Base-by-base conservation (phyloP, 1,139 yeast species). In the Pichia sp. region DNA sequence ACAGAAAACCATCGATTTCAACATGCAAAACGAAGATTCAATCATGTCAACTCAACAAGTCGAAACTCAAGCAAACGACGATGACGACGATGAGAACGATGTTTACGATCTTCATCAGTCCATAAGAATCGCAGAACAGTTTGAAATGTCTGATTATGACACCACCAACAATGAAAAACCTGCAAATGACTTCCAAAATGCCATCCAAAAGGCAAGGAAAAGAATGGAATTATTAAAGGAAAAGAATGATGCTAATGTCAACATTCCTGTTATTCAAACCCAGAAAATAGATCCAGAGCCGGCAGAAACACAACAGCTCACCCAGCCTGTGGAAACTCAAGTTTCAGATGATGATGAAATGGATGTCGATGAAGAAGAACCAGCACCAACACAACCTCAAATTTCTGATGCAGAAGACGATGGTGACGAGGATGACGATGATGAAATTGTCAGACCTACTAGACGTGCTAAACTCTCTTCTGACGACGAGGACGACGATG, bases 51-150 rank as follows among this genome's bases (percentile, higher is more conserved):
- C n/a, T n/a, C n/a, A n/a, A n/a, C n/a, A n/a, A n/a, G n/a, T n/a
- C n/a, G n/a, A n/a, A n/a, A n/a, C n/a, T n/a, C n/a, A n/a, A n/a
- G n/a, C n/a, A n/a, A n/a, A n/a, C n/a, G 33, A 19, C 11, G 34
- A 28, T 24, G 19, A 31, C 8, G 38, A 43, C 33, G n/a, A 18
- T 31, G 37, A 34, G n/a, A n/a, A 45, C 20, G 51, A 48, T 32
- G 45, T 44, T 15, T 48, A 48, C 34, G 42, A 42, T 18, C 12
- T 40, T 4, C 53, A 47, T 31, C 51, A 47, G 15, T 45, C 46
- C 4, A 47, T 34, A 34, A 7, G 40, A 8, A 17, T 42, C n/a
- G 41, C 43, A 4, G 33, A 51, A 32, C 53, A 48, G 27, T 42
- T 39, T 35, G 50, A 34, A 24, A 33, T 45, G 10, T 20, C 28